Evolutionary conservation across 164 flowering plant genomes (phyloP).

Genomic region (Euptelea pleiosperma): DNA sequence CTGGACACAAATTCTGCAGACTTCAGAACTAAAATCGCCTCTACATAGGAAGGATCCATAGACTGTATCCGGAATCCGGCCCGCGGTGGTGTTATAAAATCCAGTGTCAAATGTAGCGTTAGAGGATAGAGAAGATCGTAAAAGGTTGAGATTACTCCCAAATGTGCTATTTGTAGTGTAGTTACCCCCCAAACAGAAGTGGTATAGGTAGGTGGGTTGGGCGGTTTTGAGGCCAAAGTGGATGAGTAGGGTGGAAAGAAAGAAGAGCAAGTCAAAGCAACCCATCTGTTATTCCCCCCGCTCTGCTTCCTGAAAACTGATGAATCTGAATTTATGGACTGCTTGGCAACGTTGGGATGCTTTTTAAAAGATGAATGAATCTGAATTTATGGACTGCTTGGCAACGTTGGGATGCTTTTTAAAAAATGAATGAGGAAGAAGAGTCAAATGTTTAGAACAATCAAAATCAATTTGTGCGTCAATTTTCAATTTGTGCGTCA

Average conservation of each 20-base stretch:
- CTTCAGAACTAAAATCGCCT: constrained; percentile 11
- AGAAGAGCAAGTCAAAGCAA: not conserved
- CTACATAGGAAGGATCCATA: constrained; percentile 20
- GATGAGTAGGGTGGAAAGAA: not conserved
- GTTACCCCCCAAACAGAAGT: not conserved
- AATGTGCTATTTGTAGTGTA: constrained; percentile 12
- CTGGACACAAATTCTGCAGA: constrained; percentile 17
- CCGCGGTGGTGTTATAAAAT: constrained; percentile 23
- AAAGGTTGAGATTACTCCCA: constrained; percentile 22
- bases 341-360: no score
- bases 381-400: no score
- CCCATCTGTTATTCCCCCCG: no score
- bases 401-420: no score
- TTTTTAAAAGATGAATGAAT: no score
- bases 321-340: no score
- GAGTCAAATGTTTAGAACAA: no score
- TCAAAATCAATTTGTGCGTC: no score
- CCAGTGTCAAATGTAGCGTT: no score
- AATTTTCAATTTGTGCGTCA: no score
- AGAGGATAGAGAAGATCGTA: constrained; percentile 26
- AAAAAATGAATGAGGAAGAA: no score
- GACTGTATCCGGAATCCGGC: constrained; percentile 10
- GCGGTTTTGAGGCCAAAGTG: not conserved
- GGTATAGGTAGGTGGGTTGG: not conserved
- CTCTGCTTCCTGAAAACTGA: no score